A percentile compares a stretch with the other conserved stretches of the same genome.
Evolutionary conservation across 108 stramenopile genomes (phyloP).

Genomic region (Cylindrotheca closterium): DNA sequence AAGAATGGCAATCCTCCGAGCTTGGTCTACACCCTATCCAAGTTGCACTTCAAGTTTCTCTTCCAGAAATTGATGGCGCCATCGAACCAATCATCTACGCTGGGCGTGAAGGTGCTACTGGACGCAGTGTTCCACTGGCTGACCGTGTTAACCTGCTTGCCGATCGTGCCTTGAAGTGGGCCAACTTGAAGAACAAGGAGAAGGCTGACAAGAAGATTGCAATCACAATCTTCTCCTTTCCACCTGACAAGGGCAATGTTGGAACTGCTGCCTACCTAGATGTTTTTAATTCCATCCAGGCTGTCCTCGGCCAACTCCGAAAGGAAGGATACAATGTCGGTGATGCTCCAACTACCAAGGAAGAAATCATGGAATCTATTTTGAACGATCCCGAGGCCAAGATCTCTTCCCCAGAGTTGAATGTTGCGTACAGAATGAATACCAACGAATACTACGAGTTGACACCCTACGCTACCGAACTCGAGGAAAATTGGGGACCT

Average conservation of each 20-base stretch:
- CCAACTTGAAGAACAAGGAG: slow-evolving; percentile 77
- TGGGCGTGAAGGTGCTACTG: slow-evolving; percentile 95
- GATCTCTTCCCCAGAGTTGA: slow-evolving; percentile 92
- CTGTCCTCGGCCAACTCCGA: slow-evolving; percentile 87
- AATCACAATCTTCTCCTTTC: slow-evolving; percentile 97
- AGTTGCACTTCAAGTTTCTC: slow-evolving; percentile 94
- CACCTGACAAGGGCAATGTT: slow-evolving; percentile 98
- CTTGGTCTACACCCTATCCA: slow-evolving; percentile 96
- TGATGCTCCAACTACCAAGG: slow-evolving; percentile 79
- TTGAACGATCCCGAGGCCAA: slow-evolving; percentile 94
- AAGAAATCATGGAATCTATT: slow-evolving; percentile 84
- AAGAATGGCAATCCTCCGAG: slow-evolving; percentile 97
- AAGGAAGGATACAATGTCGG: slow-evolving; percentile 90
- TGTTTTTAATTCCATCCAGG: slow-evolving; percentile 97
- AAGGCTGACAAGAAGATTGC: slow-evolving; percentile 94
- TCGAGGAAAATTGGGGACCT: slow-evolving; percentile 98
- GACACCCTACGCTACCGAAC: slow-evolving; percentile 90
- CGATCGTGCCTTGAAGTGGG: slow-evolving; percentile 92
- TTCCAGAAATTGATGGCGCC: slow-evolving; percentile 97
- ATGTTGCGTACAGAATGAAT: slow-evolving; percentile 95
- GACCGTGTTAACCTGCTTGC: slow-evolving; percentile 95
- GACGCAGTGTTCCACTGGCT: slow-evolving; percentile 90
- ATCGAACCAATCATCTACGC: slow-evolving; percentile 97
- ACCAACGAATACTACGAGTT: slow-evolving; percentile 94
- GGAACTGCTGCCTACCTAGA: slow-evolving; percentile 97